phyloP scores from a whole-genome alignment of 805 yeast genomes.

The Saturnispora hagleri region DNA sequence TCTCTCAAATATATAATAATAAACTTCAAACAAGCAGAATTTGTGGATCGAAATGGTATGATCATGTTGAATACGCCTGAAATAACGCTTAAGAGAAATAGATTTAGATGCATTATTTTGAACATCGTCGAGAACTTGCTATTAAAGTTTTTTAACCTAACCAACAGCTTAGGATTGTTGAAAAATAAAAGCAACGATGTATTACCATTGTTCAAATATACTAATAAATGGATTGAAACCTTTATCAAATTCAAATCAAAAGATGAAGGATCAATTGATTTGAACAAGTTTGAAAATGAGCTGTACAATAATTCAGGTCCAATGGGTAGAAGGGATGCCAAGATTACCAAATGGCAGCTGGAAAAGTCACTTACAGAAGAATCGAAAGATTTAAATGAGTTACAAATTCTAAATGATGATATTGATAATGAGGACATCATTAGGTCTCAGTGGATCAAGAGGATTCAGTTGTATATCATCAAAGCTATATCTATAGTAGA shows the following conservation, averaged over 20 bases:
- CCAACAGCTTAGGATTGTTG: neutral
- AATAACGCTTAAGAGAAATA: conserved; percentile 5
- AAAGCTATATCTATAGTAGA: conserved; percentile 50
- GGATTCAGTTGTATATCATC: conserved; percentile 42
- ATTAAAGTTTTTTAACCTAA: neutral
- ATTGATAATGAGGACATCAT: conserved; percentile 37
- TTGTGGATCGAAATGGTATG: conserved; percentile 12
- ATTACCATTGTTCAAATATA: conserved; percentile 1
- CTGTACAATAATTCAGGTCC: conserved; percentile 26
- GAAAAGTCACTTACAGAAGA: conserved; percentile 25
- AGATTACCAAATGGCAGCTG: conserved; percentile 56
- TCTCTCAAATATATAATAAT: conserved; percentile 4
- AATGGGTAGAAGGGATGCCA: conserved; percentile 50
- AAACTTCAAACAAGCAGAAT: conserved; percentile 9
- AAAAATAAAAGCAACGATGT: conserved; percentile 1
- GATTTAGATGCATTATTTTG: conserved; percentile 9
- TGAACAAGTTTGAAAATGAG: conserved; percentile 8
- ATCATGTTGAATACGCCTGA: conserved; percentile 8
- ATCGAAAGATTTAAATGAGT: neutral
- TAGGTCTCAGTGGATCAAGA: conserved; percentile 46
- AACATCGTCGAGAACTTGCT: conserved; percentile 11
- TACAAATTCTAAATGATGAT: conserved; percentile 14
- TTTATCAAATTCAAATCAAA: conserved; percentile 7
- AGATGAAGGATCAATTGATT: conserved; percentile 4
- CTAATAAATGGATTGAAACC: conserved; percentile 10